Percentiles rank a stretch among this genome's conserved stretches.
These are phyloP conservation scores for Tulasnella sp. DNA, from an alignment of 768 basidiomycete genomes.

Conservation along the genomic window DNA sequence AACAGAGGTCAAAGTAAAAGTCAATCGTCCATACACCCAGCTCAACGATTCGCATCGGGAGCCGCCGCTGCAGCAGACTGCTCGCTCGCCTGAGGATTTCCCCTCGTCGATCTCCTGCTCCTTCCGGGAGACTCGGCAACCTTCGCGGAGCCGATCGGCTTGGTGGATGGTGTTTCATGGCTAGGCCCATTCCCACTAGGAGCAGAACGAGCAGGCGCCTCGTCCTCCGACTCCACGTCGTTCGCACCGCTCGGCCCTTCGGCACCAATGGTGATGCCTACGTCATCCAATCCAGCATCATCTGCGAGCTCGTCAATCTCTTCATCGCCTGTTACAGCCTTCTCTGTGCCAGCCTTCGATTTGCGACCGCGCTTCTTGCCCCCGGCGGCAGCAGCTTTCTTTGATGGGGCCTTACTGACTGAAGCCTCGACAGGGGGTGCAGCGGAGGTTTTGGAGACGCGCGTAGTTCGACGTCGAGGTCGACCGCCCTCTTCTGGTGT, in stretches of 20 bases:
- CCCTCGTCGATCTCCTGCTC: too few species aligned
- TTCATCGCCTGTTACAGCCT: neutral
- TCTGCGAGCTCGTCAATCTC: neutral
- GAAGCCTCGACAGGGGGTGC: neutral
- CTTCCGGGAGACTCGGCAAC: too few species aligned
- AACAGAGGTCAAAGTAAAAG: too few species aligned
- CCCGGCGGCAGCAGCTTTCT: neutral
- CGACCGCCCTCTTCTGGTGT: neutral
- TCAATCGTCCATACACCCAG: too few species aligned
- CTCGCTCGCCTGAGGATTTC: too few species aligned
- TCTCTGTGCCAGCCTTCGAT: conserved; percentile 1
- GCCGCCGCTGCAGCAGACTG: too few species aligned
- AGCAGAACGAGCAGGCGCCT: neutral
- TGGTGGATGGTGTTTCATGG: too few species aligned
- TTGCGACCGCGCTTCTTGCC: neutral
- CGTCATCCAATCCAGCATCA: neutral
- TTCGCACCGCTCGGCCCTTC: neutral
- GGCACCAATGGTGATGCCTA: neutral
- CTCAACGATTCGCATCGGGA: too few species aligned
- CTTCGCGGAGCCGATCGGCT: too few species aligned
- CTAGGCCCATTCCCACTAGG: neutral
- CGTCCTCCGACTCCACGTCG: conserved; percentile 12
- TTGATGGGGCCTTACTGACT: neutral
- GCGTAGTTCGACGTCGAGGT: neutral
- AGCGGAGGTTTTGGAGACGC: neutral